Evolutionary conservation across 495 filamentous ascomycete genomes (phyloP), one percentile per base, ranked within the genome.

Genomic region (Ascodesmis nigricans): DNA sequence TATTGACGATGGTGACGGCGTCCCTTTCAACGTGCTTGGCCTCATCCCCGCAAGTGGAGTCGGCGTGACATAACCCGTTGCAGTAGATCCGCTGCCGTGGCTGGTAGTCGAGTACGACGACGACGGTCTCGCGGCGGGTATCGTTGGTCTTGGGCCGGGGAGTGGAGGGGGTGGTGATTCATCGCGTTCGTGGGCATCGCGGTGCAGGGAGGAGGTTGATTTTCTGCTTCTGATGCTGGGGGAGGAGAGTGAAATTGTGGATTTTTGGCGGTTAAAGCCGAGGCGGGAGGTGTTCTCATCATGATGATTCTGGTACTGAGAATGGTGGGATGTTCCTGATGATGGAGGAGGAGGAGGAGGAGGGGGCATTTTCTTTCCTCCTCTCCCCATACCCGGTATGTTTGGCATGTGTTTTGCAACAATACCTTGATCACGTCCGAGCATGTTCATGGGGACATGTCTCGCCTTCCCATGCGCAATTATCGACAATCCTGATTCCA

Each of bases 391-490:
- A 24, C 45, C 45, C 33, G 18, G 33, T 17, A 36, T 7, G 21
- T 39, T 31, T 21, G 35, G 35, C 4, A 37, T 5, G 23, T 6
- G 11, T 21, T 37, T 37, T 2, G 23, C 15, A 8, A 29, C 15
- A 20, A 29, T 21, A 16, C 20, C 21, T 28, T 50, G 49, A 20
- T 50, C 47, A 10, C 36, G 47, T 10, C 28, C 35, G 15, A 39
- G 42, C 28, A 40, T 36, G 38, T 50, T 59, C 63, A 75, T 69
- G 2, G 72, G 60, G 41, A 63, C 55, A 22, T 69, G 70, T n/a
- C 76, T 60, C 3, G 71, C 67, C 54, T 83, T 92, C 19, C 83
- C 81, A 16, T 65, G 63, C 18, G 69, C 64, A 28, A 95, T 63
- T 40, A 63, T 65, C 35, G 53, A 57, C 39, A 92, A 63, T 26